Evolutionary conservation across 441 rosid species (phyloP).

Genomic region (Bruguiera hainesii): DNA sequence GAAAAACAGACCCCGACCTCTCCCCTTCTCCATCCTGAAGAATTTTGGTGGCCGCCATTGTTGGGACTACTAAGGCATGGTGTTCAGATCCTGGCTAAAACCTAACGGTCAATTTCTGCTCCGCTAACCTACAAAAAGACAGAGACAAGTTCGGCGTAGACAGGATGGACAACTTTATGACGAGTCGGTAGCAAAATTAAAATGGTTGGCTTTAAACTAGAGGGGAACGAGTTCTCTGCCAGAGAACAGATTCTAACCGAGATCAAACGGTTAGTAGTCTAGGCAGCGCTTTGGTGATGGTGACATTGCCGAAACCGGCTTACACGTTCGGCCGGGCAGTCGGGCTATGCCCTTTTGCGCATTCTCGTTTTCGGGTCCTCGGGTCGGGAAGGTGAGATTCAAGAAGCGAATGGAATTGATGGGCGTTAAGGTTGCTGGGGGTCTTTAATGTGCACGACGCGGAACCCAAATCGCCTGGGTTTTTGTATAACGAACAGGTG

Average conservation of each 20-base stretch:
- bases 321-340: conserved; percentile 41
- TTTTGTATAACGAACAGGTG: conserved; percentile 51
- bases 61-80: too few species aligned
- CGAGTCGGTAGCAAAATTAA: too few species aligned
- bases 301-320: conserved; percentile 55
- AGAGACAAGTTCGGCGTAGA: too few species aligned
- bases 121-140: too few species aligned
- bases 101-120: too few species aligned
- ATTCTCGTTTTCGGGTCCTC: conserved; percentile 71
- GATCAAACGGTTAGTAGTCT: conserved; percentile 50
- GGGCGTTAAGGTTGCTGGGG: conserved; percentile 59
- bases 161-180: too few species aligned
- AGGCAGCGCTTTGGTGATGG: conserved; percentile 54
- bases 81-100: too few species aligned
- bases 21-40: too few species aligned
- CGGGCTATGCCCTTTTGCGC: conserved; percentile 49
- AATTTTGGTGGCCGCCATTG: too few species aligned
- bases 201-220: too few species aligned
- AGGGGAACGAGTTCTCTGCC: conserved; percentile 30
- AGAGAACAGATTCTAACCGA: conserved; percentile 59
- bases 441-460: conserved; percentile 66
- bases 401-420: conserved; percentile 43
- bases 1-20: too few species aligned
- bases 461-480: conserved; percentile 64
- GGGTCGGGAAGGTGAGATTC: conserved; percentile 61